Base-by-base conservation (phyloP, 495 filamentous ascomycete species). In the Beverwykella pulmonaria region DNA sequence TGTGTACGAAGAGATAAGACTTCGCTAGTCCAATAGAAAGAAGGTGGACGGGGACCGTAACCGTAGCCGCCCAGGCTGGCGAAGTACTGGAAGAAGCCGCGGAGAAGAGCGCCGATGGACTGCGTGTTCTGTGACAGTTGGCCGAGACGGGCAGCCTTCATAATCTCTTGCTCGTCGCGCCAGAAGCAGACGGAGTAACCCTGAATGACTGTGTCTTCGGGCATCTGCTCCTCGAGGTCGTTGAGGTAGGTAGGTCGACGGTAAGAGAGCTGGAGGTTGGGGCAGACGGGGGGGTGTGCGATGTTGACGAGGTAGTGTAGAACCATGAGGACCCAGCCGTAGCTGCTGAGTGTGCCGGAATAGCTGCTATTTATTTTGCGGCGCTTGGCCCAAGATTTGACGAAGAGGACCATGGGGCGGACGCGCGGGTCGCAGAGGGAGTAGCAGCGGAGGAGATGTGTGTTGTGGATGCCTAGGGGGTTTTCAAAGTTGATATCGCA, bases 321-420 rank as follows among this genome's bases (percentile, higher is more conserved):
- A n/a, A 91, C 87, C 90, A 95, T 93, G 7, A 95, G 79, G n/a
- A 92, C 90, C 75, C 92, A 95, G 50, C 91, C 91, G 73, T 95
- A 95, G 58, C 88, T 91, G 70, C 88, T 90, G 34, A 95, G 80
- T 0, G 90, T 93, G 54, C 91, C 91, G 44, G 85, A 84, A 72
- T 92, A 94, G n/a, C 89, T 84, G 57, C 82, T 84, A 76, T 94
- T 94, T 76, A 95, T 93, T 60, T 83, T 86, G 47, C 91, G 84
- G 32, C 81, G 80, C 75, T 91, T 92, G 39, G 91, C 89, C 92
- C 92, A 95, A 63, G 81, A 76, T 75, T 95, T 95, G 75, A 95
- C 81, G 73, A 93, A 93, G 6, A 92, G 79, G 15, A 92, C 84
- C 79, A 93, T 81, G n/a, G 84, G 82, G 19, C 83, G 81, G 6